Conservation (phyloP, 495 filamentous ascomycete genomes). For the Xylaria cubensis region DNA sequence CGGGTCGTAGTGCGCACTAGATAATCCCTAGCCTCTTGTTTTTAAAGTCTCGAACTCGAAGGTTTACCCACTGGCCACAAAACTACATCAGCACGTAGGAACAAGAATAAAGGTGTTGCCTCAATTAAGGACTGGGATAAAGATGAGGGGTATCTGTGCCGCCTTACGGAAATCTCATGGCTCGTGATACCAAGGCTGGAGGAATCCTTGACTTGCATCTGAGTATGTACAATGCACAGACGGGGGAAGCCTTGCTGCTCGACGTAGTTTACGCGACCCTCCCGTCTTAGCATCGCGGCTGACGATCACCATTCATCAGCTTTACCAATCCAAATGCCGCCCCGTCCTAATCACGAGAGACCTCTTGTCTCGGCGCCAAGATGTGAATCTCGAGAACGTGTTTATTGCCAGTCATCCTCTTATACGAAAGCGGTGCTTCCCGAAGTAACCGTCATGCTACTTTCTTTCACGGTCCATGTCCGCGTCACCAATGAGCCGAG, state of each 20-base stretch:
- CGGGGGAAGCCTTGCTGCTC: slow-evolving; percentile 8
- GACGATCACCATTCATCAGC: slow-evolving; percentile 21
- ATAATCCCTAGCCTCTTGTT: neutral
- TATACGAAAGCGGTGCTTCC: neutral
- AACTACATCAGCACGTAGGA: neutral
- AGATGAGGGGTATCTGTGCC: slow-evolving; percentile 1
- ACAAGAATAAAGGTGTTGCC: neutral
- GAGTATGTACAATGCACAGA: slow-evolving; percentile 7
- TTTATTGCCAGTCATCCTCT: neutral
- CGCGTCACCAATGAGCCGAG: slow-evolving; percentile 2
- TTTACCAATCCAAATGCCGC: slow-evolving; percentile 15
- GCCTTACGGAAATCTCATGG: neutral
- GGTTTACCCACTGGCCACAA: neutral
- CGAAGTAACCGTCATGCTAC: neutral
- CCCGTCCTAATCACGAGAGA: slow-evolving; percentile 9
- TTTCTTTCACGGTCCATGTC: slow-evolving; percentile 3
- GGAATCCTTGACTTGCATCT: slow-evolving; percentile 6
- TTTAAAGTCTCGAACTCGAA: neutral
- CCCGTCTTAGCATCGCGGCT: slow-evolving; percentile 7
- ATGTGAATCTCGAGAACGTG: slow-evolving; percentile 11
- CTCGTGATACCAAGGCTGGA: slow-evolving; percentile 18
- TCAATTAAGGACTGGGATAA: neutral
- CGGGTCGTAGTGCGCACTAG: neutral
- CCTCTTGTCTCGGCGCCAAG: slow-evolving; percentile 25
- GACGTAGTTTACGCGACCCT: slow-evolving; percentile 17